Base-by-base conservation (phyloP, 1,139 yeast species). In the Diutina catenulata region DNA sequence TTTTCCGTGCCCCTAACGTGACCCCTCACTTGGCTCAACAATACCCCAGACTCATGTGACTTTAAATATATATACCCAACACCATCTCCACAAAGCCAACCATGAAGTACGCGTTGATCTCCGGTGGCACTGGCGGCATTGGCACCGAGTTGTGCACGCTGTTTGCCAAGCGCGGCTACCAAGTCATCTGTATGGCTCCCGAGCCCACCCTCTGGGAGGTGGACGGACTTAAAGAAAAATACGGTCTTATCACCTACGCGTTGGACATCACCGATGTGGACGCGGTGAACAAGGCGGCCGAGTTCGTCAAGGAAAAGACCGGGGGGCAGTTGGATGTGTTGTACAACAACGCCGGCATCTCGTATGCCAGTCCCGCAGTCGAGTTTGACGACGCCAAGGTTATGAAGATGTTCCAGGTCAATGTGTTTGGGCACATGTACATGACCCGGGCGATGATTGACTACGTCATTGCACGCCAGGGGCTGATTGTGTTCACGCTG, bases 181-280 rank as follows among this genome's bases (percentile, higher is more conserved):
- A 20, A 21, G 25, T 21, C 18, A 31, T 31, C 9, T 31, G 35
- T 14, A 31, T 31, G 35, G 35, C 35, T 9, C 35, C 35, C 16
- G 25, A 31, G 13, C 14, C 24, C 5, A 31, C 35, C 3, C 35
- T 31, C 9, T 31, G 35, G 35, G 35, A 31, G 13, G 35, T 21
- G 15, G 14, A 31, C 15, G 24, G n/a, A 14, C 35, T 31, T 11
- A 31, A 20, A 7, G 16, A 20, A 21, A 19, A 31, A 9, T 31
- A 31, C 37, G 64, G 63, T 0, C 52, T 61, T 10, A 48, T 54
- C 14, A 50, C 62, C 2, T 45, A 60, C 28, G 58, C 53, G 2
- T 56, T 59, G 36, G 69, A 64, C 41, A 55, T 64, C 37, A 51
- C 62, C 37, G 45, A 52, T 15, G 22, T 52, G 11, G 55, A 52